Evolutionary conservation across 1,284 basidiomycete species (phyloP), one percentile per base, ranked within the genome.

Genomic region (Microbotryum lychnidis-dioicae): DNA sequence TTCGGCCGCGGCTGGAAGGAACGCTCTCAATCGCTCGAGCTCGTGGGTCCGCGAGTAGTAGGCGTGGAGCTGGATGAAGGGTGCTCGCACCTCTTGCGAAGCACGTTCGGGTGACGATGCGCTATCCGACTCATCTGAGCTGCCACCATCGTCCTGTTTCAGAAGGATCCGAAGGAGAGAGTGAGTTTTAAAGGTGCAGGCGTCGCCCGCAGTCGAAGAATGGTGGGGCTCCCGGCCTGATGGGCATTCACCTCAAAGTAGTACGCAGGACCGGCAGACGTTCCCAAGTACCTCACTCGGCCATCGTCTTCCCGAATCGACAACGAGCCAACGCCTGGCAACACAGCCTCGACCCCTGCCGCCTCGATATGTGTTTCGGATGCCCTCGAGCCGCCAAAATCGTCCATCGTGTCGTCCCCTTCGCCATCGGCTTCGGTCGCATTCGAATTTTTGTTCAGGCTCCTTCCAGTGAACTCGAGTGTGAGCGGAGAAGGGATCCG

Each of bases 311-410:
- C 61, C 21, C 46, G 16, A 20, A 67, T 63, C 10, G 58, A 58
- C 9, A 67, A 51, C 45, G 58, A 60, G 0, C 66, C 66, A 10
- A 67, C 61, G 6, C 66, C 66, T 5, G 52, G 42, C 4, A 61
- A 23, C 20, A 67, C 25, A 20, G 21, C n/a, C 48, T 50, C 48
- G 3, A 23, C 27, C 21, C 27, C 48, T 23, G 21, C 21, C 21
- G 27, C 48, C 21, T 50, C 27, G 20, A n/a, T 8, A 50, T 27
- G 48, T 23, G 20, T 12, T 27, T 27, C 48, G 48, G 48, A 21
- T 23, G 48, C 21, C 48, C 16, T 27, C 10, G 48, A 9, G 12
- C 27, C 3, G 48, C 48, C 48, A 50, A 50, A 21, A 20, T 23
- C 46, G 37, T 58, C 59, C 10, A 63, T 31, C n/a, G 57, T 54